Evolutionary conservation across 768 basidiomycete species (phyloP).

Genomic region (Leccinellum albellum): DNA sequence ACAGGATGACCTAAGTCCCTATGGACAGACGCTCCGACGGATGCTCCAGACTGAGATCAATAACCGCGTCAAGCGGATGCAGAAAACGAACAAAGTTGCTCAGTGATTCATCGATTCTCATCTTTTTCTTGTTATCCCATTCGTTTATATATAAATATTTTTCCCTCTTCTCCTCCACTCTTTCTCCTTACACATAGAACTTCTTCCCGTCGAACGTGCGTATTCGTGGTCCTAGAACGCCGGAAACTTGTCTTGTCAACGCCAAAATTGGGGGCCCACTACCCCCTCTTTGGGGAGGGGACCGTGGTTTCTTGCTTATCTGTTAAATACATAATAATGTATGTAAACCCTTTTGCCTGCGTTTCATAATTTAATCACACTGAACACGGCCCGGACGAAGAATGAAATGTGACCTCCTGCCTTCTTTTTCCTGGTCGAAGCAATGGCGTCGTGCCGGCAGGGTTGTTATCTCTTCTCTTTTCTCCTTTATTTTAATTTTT

Average conservation of each 20-base stretch:
- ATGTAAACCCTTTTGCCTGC: neutral
- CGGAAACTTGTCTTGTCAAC: neutral
- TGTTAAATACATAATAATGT: neutral
- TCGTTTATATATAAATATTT: neutral
- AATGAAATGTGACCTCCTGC: neutral
- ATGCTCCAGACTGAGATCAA: conserved; percentile 58
- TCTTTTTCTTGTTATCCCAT: neutral
- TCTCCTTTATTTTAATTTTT: neutral
- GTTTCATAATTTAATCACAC: conserved; percentile 8
- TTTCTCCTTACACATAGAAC: neutral
- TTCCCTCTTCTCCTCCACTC: neutral
- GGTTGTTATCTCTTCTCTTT: neutral
- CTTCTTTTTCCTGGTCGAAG: neutral
- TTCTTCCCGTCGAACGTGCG: neutral
- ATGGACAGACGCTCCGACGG: conserved; percentile 38
- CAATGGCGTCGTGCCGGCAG: conserved; percentile 12
- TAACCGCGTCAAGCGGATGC: conserved; percentile 63
- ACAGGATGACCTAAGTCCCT: conserved; percentile 46
- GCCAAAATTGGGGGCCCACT: neutral
- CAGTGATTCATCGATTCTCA: conserved; percentile 6
- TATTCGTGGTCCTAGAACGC: neutral
- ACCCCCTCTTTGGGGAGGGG: neutral
- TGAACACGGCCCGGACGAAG: neutral
- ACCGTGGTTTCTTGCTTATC: neutral
- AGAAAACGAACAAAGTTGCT: conserved; percentile 53